A percentile compares a stretch with the other conserved stretches of the same genome.
Evolutionary conservation across 768 basidiomycete species (phyloP).

Genomic region (Russula foetens): DNA sequence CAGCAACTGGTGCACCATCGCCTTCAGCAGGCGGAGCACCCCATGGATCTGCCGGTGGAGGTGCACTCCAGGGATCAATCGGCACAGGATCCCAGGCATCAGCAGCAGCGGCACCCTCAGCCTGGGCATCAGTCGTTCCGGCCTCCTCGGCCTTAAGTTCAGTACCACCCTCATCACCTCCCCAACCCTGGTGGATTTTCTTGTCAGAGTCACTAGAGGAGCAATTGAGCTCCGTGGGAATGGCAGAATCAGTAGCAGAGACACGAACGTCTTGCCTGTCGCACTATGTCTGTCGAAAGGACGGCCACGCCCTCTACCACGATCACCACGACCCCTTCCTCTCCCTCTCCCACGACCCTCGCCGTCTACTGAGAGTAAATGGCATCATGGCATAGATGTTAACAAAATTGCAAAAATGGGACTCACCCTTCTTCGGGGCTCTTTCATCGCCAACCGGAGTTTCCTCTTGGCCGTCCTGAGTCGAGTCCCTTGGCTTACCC

Average conservation of each 20-base stretch:
- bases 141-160: slow-evolving; percentile 79
- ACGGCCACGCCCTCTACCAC: slow-evolving; percentile 58
- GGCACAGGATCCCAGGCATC: slow-evolving; percentile 33
- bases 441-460: slow-evolving; percentile 28
- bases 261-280: slow-evolving; percentile 71
- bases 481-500: slow-evolving; percentile 36
- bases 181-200: slow-evolving; percentile 93
- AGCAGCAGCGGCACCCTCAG: slow-evolving; percentile 32
- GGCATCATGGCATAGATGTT: slow-evolving; percentile 1
- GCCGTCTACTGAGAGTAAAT: slow-evolving; percentile 29
- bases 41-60: slow-evolving; percentile 25
- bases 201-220: slow-evolving; percentile 80
- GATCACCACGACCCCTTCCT: slow-evolving; percentile 45
- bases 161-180: slow-evolving; percentile 77
- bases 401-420: not conserved
- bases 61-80: slow-evolving; percentile 32
- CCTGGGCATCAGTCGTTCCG: slow-evolving; percentile 61
- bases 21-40: slow-evolving; percentile 26
- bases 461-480: slow-evolving; percentile 35
- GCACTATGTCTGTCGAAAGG: slow-evolving; percentile 80
- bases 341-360: slow-evolving; percentile 37
- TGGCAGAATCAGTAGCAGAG: not conserved
- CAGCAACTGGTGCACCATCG: slow-evolving; percentile 27
- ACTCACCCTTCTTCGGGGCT: slow-evolving; percentile 29
- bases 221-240: not conserved